Conservation (phyloP, 371 early-diverging fungal species). For the Mucor sp. region DNA sequence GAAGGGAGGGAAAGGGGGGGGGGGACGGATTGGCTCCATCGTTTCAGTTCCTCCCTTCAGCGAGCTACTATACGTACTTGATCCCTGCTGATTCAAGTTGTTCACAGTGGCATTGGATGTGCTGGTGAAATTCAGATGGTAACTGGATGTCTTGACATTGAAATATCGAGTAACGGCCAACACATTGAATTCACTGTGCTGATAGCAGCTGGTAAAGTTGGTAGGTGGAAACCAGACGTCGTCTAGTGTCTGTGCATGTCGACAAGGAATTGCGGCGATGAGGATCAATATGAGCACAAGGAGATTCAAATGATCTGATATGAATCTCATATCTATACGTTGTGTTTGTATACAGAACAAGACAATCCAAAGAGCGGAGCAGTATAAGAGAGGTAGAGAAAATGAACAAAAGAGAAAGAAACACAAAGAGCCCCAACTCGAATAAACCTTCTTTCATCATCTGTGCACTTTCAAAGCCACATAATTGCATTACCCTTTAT, state of each 20-base stretch:
- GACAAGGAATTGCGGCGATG: not conserved
- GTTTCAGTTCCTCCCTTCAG: not conserved
- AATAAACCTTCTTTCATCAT: not conserved
- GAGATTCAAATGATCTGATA: not conserved
- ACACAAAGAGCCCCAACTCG: not conserved
- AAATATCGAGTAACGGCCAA: conserved; percentile 20
- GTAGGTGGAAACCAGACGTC: conserved; percentile 17
- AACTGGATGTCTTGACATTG: conserved; percentile 10
- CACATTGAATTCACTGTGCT: conserved; percentile 13
- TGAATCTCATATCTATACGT: conserved; percentile 2
- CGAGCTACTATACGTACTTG: conserved; percentile 12
- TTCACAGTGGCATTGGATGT: conserved; percentile 13
- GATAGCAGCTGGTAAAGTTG: conserved; percentile 25
- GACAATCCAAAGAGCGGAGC: not conserved
- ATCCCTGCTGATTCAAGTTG: conserved; percentile 21
- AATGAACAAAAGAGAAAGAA: not conserved
- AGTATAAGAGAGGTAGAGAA: not conserved
- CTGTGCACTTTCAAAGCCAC: conserved; percentile 5
- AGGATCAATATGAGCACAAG: not conserved
- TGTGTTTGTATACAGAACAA: not conserved
- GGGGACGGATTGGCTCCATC: not conserved
- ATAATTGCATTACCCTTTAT: not conserved
- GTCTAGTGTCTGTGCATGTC: conserved; percentile 13
- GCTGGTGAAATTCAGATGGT: conserved; percentile 16
- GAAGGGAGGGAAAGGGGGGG: not conserved